These are phyloP conservation scores for Plantago major DNA, from an alignment of 257 asterid genomes.

Conservation along the genomic window DNA sequence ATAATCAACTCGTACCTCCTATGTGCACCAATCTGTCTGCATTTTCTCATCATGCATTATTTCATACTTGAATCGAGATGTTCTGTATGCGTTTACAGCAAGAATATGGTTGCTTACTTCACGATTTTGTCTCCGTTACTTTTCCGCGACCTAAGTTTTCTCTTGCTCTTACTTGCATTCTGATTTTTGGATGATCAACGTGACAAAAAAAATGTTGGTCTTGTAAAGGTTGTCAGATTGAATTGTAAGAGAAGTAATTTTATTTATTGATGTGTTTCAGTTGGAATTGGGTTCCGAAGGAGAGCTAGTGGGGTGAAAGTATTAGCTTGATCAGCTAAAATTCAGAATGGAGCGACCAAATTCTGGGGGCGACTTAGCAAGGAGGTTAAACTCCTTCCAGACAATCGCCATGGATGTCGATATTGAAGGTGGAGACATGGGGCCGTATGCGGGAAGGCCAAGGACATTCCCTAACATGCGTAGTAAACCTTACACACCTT, in stretches of 20 bases:
- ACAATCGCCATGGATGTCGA: conserved; percentile 81
- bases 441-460: conserved; percentile 68
- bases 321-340: conserved; percentile 12
- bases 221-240: not conserved
- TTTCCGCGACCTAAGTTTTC: no score
- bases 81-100: no score
- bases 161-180: no score
- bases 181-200: no score
- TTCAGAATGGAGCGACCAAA: conserved; percentile 66
- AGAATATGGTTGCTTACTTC: no score
- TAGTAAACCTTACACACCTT: conserved; percentile 67
- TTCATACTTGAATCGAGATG: no score
- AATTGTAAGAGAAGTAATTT: no score
- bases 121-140: no score
- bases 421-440: conserved; percentile 71
- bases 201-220: not conserved
- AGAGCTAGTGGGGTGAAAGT: not conserved
- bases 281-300: not conserved
- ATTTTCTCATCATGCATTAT: no score
- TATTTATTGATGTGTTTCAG: not conserved
- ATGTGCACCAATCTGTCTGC: no score
- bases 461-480: conserved; percentile 92
- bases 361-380: conserved; percentile 86
- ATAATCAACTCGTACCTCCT: not conserved
- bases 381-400: conserved; percentile 81